phyloP scores from a whole-genome alignment of 441 rosid genomes.

The Adansonia rubrostipa region DNA sequence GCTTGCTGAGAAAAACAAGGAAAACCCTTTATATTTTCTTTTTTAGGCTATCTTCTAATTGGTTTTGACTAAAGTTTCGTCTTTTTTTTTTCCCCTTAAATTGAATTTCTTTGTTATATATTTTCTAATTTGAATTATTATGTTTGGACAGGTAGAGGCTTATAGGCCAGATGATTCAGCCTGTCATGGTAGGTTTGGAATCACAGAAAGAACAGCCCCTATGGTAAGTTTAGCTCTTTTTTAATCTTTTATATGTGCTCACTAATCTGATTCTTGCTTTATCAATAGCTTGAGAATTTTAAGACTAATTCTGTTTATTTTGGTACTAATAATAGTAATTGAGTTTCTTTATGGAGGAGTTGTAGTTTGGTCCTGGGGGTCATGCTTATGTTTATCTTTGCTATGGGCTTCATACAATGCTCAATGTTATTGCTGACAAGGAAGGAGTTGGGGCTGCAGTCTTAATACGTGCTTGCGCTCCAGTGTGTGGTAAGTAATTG shows the following conservation, averaged over 20 bases:
- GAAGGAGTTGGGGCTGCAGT: conserved; percentile 91
- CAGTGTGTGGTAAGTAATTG: conserved; percentile 59
- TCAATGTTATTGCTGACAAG: conserved; percentile 88
- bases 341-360: background rate
- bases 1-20: conserved; percentile 2
- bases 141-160: conserved; percentile 79
- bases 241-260: background rate
- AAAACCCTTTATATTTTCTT: background rate
- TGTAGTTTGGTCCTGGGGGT: conserved; percentile 89
- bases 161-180: conserved; percentile 92
- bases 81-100: too few relatives aligned
- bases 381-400: conserved; percentile 92
- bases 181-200: conserved; percentile 85
- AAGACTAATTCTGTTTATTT: background rate
- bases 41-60: background rate
- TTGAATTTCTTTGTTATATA: background rate
- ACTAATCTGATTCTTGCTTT: background rate
- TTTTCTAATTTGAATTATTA: background rate
- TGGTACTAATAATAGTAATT: background rate
- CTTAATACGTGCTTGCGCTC: conserved; percentile 82
- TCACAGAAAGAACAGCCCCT: conserved; percentile 85
- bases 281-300: background rate
- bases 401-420: conserved; percentile 89
- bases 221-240: conserved; percentile 46
- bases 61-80: background rate